Evolutionary conservation across 768 basidiomycete genomes (phyloP), one percentile per base, ranked within the genome.

Genomic region (Lenzites betulinus): DNA sequence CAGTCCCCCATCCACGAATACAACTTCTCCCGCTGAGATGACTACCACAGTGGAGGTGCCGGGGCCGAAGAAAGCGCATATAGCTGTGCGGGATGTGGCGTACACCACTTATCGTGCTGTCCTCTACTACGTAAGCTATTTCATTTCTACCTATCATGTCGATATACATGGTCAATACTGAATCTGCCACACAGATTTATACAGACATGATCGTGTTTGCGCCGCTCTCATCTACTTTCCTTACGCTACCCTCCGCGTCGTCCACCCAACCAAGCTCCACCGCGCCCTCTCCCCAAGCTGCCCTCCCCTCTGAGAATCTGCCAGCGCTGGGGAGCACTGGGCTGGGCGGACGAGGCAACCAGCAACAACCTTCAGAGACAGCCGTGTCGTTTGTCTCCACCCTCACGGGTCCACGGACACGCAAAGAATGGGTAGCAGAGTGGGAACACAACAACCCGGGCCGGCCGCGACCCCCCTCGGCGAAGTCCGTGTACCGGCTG

Each of bases 161-260:
- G 12, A 26, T 7, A 22, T 46, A 23, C 26, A 7, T 20, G 5
- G 16, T 49, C 22, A 28, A 25, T 30, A 1, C 47, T 22, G 6
- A 23, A 9, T 3, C 4, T 5, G 20, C 12, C 4, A 9, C 8
- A 20, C 26, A 93, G 92, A 76, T 95, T 25, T 95, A 95, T 70
- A 95, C 93, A 16, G 91, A 93, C 67, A 81, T 81, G 26, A 89
- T 95, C 63, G 81, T 87, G 28, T 95, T 95, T 64, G 90, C 93
- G 0, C 93, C 93, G 0, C 76, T 95, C 18, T 85, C 91, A 0
- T 95, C 93, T 7, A 82, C 84, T 33, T 89, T 90, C 63, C 66
- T 72, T 16, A 43, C 67, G 20, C 49, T 61, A 54, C 36, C 75
- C 39, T 65, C 65, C 15, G 65, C 61, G 28, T 62, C 60, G 38